These are phyloP conservation scores for Dillenia suffruticosa DNA, from an alignment of 164 flowering plant species.

Conservation along the genomic window DNA sequence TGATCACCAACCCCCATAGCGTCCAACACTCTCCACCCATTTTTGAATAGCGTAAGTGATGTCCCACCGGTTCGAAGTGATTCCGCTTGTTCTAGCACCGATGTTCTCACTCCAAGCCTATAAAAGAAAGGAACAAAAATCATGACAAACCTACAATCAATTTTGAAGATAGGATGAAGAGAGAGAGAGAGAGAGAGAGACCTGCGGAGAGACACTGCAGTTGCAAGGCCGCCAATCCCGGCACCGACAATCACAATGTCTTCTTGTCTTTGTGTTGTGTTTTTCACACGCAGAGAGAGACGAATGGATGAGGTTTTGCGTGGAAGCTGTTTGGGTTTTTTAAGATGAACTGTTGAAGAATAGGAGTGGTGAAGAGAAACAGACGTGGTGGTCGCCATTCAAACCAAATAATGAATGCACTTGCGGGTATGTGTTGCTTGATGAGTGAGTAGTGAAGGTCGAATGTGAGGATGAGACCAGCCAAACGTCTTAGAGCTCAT, in stretches of 20 bases:
- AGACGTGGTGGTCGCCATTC: no score
- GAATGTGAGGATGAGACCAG: no score
- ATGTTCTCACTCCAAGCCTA: constrained; percentile 72
- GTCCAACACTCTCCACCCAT: constrained; percentile 93
- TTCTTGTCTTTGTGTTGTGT: constrained; percentile 23
- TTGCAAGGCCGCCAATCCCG: constrained; percentile 88
- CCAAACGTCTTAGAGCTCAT: no score
- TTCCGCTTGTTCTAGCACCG: constrained; percentile 84
- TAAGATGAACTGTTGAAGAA: no score
- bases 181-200: constrained; percentile 4
- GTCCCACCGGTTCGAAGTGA: constrained; percentile 81
- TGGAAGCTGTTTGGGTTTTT: no score
- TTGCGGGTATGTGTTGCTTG: no score
- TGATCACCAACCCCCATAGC: constrained; percentile 69
- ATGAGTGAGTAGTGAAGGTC: no score
- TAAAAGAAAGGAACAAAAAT: neutral
- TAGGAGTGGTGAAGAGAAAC: no score
- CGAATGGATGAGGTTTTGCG: neutral
- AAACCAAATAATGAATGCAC: no score
- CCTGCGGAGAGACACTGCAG: constrained; percentile 81
- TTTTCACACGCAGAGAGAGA: constrained; percentile 1
- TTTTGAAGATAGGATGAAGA: no score
- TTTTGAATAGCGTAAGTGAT: constrained; percentile 85
- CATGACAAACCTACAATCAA: no score
- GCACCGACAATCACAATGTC: constrained; percentile 75